Percentiles rank a stretch among this genome's conserved stretches.
Evolutionary conservation across 306 rosid species (phyloP).

Genomic region (Ziziphus jujuba): DNA sequence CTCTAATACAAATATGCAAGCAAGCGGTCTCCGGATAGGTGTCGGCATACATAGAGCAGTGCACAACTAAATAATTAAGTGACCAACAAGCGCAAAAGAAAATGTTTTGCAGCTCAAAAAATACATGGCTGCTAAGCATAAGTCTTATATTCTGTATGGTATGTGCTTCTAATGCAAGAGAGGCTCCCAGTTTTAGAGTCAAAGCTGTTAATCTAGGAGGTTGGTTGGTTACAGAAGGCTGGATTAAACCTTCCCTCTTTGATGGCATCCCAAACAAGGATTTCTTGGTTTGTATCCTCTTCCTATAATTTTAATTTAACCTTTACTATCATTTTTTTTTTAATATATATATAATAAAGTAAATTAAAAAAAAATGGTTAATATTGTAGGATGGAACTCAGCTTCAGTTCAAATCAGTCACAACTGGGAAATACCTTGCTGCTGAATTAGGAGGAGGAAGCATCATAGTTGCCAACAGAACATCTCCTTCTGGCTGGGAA

Average conservation of each 20-base stretch:
- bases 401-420: constrained; percentile 64
- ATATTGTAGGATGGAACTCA: constrained; percentile 59
- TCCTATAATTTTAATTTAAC: not conserved
- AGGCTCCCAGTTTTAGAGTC: constrained; percentile 13
- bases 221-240: constrained; percentile 84
- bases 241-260: constrained; percentile 84
- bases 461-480: constrained; percentile 66
- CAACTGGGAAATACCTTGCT: constrained; percentile 48
- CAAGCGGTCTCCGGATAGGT: no score
- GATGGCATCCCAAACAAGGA: constrained; percentile 78
- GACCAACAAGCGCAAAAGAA: not conserved
- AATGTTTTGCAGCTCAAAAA: constrained; percentile 10
- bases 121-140: constrained; percentile 24
- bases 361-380: not conserved
- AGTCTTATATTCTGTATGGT: constrained; percentile 13
- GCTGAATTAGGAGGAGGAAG: constrained; percentile 77
- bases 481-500: constrained; percentile 70
- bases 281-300: constrained; percentile 43
- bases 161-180: constrained; percentile 24
- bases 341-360: not conserved
- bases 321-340: no score
- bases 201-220: constrained; percentile 79
- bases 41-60: no score
- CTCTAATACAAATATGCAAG: no score
- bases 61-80: not conserved